Base-by-base conservation (phyloP, 2,329 filamentous ascomycete species). In the Colletotrichum chlorophyti region DNA sequence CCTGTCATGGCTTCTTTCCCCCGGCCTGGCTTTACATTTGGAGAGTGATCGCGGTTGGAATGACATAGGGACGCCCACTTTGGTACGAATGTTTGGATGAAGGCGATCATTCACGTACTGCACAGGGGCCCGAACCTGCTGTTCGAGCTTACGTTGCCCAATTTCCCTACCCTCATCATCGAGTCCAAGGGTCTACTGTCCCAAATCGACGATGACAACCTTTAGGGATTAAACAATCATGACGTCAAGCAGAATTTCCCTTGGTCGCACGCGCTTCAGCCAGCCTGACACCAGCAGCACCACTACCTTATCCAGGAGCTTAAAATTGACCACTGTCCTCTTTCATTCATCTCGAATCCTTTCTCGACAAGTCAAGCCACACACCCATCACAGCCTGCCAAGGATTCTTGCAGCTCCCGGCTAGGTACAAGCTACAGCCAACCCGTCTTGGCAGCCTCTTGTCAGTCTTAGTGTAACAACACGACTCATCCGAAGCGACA, bases 381-480 rank as follows among this genome's bases (percentile, higher is more conserved):
- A 17, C 42, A 59, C 38, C 43, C 43, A 59, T 49, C 32, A 59
- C 35, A 55, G 37, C 31, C 45, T 31, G 55, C 55, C 55, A 50
- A 59, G 55, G 24, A 9, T 17, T 43, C 43, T 48, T 38, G 55
- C 55, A 29, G 51, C 43, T 35, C 31, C 35, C 31, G 26, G 35
- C 41, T 42, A 45, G 55, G 55, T 29, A 59, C 42, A 55, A 55
- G 55, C 55, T n/a, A 38, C 37, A 54, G 51, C 55, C 55, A 55
- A 49, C 37, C 55, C 55, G 55, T 32, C 55, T 59, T 59, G 55
- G 55, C 55, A 42, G 43, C 24, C 2, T 55, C 55, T 55, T 54
- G 37, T n/a, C 15, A 19, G 26, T 34, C 55, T 55, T 41, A 31
- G 43, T 46, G 23, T 24, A 12, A 46, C 41, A 14, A 23, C 50